Conservation (phyloP, 768 basidiomycete species). For the Daedalea quercina region DNA sequence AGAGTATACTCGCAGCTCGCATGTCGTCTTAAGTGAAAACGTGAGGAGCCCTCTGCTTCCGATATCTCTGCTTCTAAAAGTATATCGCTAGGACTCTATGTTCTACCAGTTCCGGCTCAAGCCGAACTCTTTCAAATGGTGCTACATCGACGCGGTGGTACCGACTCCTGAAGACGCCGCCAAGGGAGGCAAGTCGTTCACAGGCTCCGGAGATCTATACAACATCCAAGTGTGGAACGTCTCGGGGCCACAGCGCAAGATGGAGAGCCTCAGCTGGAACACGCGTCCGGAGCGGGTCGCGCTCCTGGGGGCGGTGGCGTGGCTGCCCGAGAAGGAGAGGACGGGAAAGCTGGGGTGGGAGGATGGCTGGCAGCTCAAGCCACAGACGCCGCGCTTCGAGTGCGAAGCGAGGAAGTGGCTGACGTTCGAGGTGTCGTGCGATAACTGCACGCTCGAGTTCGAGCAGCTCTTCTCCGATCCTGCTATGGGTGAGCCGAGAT, state of each 20-base stretch:
- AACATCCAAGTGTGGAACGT: conserved; percentile 1
- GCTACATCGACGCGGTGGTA: conserved; percentile 1
- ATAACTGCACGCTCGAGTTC: conserved; percentile 1
- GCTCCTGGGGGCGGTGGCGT: neutral
- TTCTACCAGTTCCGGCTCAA: neutral
- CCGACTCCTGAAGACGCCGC: neutral
- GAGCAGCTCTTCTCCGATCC: neutral
- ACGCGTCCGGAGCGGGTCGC: conserved; percentile 1
- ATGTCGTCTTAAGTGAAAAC: neutral
- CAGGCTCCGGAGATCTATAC: neutral
- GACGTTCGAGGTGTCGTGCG: neutral
- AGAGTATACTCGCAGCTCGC: neutral
- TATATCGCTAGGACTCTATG: neutral
- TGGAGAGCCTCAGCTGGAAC: conserved; percentile 1
- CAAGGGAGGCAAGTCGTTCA: neutral
- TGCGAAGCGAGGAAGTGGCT: neutral
- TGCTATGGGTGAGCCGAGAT: neutral
- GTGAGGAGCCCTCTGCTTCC: neutral
- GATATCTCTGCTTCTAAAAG: neutral
- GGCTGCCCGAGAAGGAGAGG: neutral
- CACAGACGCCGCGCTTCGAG: conserved; percentile 1
- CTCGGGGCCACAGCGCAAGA: neutral
- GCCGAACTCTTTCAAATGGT: neutral
- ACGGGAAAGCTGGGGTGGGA: neutral
- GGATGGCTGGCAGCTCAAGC: neutral